Evolutionary conservation across 352 stramenopile species (phyloP), one percentile per base, ranked within the genome.

Genomic region (Phytophthora podocarpi): DNA sequence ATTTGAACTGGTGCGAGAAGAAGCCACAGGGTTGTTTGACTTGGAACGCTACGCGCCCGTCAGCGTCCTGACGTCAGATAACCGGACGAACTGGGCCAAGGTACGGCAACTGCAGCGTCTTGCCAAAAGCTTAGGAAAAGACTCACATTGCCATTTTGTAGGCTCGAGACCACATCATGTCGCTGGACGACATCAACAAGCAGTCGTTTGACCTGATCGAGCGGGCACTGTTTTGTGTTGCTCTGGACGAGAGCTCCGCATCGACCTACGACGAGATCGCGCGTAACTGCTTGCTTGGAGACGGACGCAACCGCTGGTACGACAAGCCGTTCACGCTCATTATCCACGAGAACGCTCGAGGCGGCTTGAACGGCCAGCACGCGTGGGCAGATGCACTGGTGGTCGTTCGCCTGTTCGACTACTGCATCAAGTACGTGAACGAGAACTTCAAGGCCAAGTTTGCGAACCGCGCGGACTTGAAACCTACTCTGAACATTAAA

Each of bases 311-410:
- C 80, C 94, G 97, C 59, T 99, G 93, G 91, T 99, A 98, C 72
- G 97, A 99, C 80, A 99, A 99, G 76, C 95, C 94, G 11, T 94
- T 99, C 64, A 97, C 98, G 70, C 64, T 99, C 26, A 90, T 99
- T 57, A 96, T 98, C 43, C 96, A 98, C 51, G 85, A 96, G 30
- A 99, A 99, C 72, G 96, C 93, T 32, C 98, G 97, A 60, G 95
- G 91, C 31, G 97, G 96, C 5, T 67, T 98, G 58, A 90, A 98
- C 41, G 95, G 94, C n/a, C 93, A 99, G 72, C 97, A 99, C 72
- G 93, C 90, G 30, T 98, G 98, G 96, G 98, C 98, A 63, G 97
- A 99, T 76, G 97, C 96, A 16, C 92, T 98, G 60, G 94, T 98
- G 30, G 89, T 98, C 4, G 90, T 98, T 20, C 85, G 91, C 15